Conservation (phyloP, 2,329 filamentous ascomycete species). For the Spiromastix sp. region DNA sequence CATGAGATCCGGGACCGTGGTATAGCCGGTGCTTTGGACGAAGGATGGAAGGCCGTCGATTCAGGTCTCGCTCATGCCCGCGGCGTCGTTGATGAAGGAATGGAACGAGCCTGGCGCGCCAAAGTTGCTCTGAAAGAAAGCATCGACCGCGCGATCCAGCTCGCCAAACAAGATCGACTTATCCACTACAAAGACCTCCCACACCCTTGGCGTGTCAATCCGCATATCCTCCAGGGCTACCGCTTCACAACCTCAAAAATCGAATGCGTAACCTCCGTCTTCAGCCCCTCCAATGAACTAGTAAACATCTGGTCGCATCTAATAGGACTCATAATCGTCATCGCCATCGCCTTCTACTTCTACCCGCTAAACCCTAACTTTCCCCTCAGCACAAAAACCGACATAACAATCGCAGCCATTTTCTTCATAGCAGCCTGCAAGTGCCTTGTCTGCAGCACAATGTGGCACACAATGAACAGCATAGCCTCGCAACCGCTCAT, state of each 20-base stretch:
- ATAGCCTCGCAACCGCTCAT: slow-evolving; percentile 83
- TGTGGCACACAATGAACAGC: slow-evolving; percentile 99
- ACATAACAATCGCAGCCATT: slow-evolving; percentile 80
- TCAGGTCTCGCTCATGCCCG: slow-evolving; percentile 64
- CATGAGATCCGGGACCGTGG: slow-evolving; percentile 71
- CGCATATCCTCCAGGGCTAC: slow-evolving; percentile 83
- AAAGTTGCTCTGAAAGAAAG: slow-evolving; percentile 75
- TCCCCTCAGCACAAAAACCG: slow-evolving; percentile 70
- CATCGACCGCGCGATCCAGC: slow-evolving; percentile 64
- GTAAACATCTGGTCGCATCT: slow-evolving; percentile 98
- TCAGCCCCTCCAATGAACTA: slow-evolving; percentile 79
- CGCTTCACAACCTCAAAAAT: slow-evolving; percentile 87
- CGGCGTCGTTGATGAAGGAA: slow-evolving; percentile 67
- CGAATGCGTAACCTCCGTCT: slow-evolving; percentile 76
- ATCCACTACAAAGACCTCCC: slow-evolving; percentile 86
- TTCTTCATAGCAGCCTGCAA: slow-evolving; percentile 97
- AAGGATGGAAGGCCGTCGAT: slow-evolving; percentile 70
- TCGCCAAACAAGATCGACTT: slow-evolving; percentile 69
- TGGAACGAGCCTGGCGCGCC: slow-evolving; percentile 73
- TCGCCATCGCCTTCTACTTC: slow-evolving; percentile 87
- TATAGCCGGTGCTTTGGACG: slow-evolving; percentile 66
- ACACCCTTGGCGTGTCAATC: slow-evolving; percentile 86
- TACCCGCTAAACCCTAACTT: slow-evolving; percentile 87
- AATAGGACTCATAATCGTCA: slow-evolving; percentile 76
- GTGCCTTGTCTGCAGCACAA: slow-evolving; percentile 84